Evolutionary conservation across 2,329 filamentous ascomycete species (phyloP).

Genomic region (Arthrobotrys sinensis): DNA sequence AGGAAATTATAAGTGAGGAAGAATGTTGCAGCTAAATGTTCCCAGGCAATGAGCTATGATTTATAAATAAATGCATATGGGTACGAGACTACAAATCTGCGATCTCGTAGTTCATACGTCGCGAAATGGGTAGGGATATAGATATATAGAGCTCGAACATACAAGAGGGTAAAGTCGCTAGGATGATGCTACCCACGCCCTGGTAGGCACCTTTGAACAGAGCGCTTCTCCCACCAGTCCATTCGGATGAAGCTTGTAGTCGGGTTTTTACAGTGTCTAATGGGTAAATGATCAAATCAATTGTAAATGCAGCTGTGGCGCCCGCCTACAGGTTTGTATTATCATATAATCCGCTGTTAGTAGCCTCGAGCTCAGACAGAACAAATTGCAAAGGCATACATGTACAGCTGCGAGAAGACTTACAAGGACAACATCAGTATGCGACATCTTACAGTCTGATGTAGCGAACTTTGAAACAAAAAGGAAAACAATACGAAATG

Average conservation of each 20-base stretch:
- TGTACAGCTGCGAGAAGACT: neutral
- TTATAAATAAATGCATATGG: neutral
- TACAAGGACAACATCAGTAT: constrained; percentile 45
- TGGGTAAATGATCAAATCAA: constrained; percentile 88
- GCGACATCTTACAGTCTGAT: constrained; percentile 21
- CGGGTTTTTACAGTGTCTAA: constrained; percentile 92
- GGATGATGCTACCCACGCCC: constrained; percentile 85
- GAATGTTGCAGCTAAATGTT: constrained; percentile 80
- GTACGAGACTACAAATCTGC: too few species aligned
- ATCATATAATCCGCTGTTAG: neutral
- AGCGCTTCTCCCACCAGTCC: constrained; percentile 75
- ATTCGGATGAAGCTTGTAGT: constrained; percentile 80
- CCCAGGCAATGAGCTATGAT: neutral
- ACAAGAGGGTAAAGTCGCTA: constrained; percentile 92
- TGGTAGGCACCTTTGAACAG: constrained; percentile 84
- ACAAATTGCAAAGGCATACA: neutral
- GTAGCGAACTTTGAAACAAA: neutral
- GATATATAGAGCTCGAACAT: constrained; percentile 41
- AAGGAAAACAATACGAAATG: neutral
- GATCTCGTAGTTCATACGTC: neutral
- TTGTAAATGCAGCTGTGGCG: constrained; percentile 85
- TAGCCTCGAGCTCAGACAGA: neutral
- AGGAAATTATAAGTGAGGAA: constrained; percentile 88
- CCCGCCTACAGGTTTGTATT: constrained; percentile 75
- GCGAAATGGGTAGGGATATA: neutral